These are phyloP conservation scores for Gynostemma pentaphyllum DNA, from an alignment of 306 rosid genomes.

Conservation along the genomic window DNA sequence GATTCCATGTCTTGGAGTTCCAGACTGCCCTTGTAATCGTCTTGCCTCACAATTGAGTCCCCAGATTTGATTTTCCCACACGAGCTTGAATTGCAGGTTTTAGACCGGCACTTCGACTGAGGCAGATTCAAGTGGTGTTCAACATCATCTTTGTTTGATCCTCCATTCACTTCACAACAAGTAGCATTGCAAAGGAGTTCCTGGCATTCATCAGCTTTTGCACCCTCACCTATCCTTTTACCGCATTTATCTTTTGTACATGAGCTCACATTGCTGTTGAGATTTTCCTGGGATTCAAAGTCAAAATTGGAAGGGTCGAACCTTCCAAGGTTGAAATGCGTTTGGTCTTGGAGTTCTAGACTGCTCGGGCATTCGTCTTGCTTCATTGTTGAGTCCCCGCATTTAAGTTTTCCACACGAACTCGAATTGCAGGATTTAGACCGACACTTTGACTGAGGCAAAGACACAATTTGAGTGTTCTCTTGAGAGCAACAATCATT, in stretches of 20 bases:
- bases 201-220: neutral
- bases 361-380: slow-evolving; percentile 16
- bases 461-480: neutral
- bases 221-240: neutral
- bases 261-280: neutral
- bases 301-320: neutral
- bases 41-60: slow-evolving; percentile 3
- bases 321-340: neutral
- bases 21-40: slow-evolving; percentile 12
- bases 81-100: neutral
- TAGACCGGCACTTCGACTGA: neutral
- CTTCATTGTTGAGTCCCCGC: neutral
- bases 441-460: neutral
- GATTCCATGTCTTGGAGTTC: slow-evolving; percentile 12
- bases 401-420: neutral
- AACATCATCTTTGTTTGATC: neutral
- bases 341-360: slow-evolving; percentile 4
- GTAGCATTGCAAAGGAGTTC: neutral
- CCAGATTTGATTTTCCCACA: slow-evolving; percentile 2
- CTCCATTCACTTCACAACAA: neutral
- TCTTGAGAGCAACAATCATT: slow-evolving; percentile 2
- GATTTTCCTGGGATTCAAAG: neutral
- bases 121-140: too few relatives aligned
- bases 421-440: neutral
- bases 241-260: neutral